phyloP scores from a whole-genome alignment of 306 rosid genomes.

The Carpinus viminea region DNA sequence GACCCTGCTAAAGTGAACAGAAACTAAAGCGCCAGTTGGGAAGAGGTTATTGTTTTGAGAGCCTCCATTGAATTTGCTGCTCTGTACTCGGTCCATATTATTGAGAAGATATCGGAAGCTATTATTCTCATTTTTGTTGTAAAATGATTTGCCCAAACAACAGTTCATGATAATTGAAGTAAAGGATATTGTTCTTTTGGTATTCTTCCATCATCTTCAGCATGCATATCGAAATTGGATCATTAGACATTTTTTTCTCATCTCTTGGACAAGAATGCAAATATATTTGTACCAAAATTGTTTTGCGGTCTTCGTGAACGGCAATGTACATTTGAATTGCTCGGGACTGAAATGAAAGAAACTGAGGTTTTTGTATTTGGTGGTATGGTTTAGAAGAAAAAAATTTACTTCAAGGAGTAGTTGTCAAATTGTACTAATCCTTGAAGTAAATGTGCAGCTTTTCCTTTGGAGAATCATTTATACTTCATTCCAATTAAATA shows the following conservation, averaged over 20 bases:
- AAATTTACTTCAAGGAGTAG: no score
- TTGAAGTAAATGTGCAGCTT: no score
- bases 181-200: slow-evolving; percentile 4
- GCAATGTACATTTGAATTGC: background rate
- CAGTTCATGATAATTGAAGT: slow-evolving; percentile 10
- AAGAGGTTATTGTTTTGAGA: slow-evolving; percentile 8
- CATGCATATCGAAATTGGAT: background rate
- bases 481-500: no score
- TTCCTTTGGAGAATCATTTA: no score
- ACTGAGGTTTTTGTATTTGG: no score
- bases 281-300: background rate
- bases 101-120: slow-evolving; percentile 15
- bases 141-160: slow-evolving; percentile 1
- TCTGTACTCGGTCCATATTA: slow-evolving; percentile 18
- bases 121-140: background rate
- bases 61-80: slow-evolving; percentile 13
- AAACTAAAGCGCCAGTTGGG: background rate
- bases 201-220: background rate
- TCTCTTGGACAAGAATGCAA: background rate
- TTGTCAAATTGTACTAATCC: no score
- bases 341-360: no score
- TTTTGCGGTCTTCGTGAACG: background rate
- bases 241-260: background rate
- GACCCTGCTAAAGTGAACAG: slow-evolving; percentile 23
- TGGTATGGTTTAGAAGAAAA: no score